These are phyloP conservation scores for Daphne laureola DNA, from an alignment of 441 rosid species.

Conservation along the genomic window DNA sequence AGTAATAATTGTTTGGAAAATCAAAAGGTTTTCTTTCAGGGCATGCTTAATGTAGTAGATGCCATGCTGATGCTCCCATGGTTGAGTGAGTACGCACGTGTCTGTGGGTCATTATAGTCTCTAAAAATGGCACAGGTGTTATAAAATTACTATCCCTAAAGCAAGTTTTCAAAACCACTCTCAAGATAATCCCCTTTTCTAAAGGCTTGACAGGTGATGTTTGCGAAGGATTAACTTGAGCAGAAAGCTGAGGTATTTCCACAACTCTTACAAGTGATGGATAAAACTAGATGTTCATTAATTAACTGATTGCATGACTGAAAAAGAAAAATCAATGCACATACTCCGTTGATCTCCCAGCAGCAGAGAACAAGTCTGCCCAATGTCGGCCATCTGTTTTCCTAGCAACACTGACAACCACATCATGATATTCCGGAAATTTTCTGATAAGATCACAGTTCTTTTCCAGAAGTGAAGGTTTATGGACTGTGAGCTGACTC, in stretches of 20 bases:
- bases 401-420: conserved; percentile 98
- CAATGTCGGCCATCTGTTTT: conserved; percentile 98
- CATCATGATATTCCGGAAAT: conserved; percentile 87
- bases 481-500: conserved; percentile 40
- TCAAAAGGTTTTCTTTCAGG: not conserved
- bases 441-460: conserved; percentile 85
- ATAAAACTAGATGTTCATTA: no score
- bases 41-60: not conserved
- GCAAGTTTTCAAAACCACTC: no score
- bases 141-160: no score
- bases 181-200: no score
- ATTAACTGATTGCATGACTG: conserved; percentile 1
- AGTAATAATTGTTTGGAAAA: not conserved
- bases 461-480: conserved; percentile 75
- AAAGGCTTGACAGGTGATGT: no score
- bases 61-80: not conserved
- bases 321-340: conserved; percentile 15
- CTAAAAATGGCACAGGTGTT: no score
- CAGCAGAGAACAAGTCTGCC: conserved; percentile 91
- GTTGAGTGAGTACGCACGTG: not conserved
- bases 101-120: no score
- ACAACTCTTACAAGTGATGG: no score
- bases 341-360: conserved; percentile 99
- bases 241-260: no score
- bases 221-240: no score